Evolutionary conservation across 169 alveolate species (phyloP).

Genomic region (Theileria orientalis): DNA sequence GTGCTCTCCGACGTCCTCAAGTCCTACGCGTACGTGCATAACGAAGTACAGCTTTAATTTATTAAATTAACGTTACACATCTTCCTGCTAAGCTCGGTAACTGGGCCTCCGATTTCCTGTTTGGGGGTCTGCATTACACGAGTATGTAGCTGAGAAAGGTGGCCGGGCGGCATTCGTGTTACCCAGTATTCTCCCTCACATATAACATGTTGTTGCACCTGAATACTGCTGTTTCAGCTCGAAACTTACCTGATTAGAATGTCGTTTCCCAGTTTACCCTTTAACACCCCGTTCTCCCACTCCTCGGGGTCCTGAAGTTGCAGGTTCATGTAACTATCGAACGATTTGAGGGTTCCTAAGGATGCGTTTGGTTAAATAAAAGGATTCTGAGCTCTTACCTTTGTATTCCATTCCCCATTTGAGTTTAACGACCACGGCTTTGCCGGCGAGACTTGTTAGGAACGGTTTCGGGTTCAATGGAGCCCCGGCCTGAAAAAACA

Average conservation of each 20-base stretch:
- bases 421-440: slow-evolving; percentile 85
- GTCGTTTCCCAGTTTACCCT: slow-evolving; percentile 86
- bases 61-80: not conserved
- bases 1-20: slow-evolving; percentile 43
- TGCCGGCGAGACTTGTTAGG: slow-evolving; percentile 85
- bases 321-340: slow-evolving; percentile 89
- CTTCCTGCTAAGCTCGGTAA: too few species aligned
- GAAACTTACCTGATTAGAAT: slow-evolving; percentile 73
- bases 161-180: not conserved
- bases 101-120: not conserved
- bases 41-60: slow-evolving; percentile 35
- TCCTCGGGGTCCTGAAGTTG: slow-evolving; percentile 89
- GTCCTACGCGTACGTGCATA: slow-evolving; percentile 34
- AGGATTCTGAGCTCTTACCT: slow-evolving; percentile 73
- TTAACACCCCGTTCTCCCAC: slow-evolving; percentile 88
- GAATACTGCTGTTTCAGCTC: not conserved
- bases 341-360: slow-evolving; percentile 81
- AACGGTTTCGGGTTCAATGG: slow-evolving; percentile 94
- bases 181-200: slow-evolving; percentile 21
- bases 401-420: slow-evolving; percentile 96
- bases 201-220: slow-evolving; percentile 62
- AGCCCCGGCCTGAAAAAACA: slow-evolving; percentile 61
- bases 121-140: not conserved
- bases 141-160: not conserved
- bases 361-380: slow-evolving; percentile 10